Evolutionary conservation across 2,329 filamentous ascomycete genomes (phyloP).

Genomic region (Tolypocladium ophioglossoides): DNA sequence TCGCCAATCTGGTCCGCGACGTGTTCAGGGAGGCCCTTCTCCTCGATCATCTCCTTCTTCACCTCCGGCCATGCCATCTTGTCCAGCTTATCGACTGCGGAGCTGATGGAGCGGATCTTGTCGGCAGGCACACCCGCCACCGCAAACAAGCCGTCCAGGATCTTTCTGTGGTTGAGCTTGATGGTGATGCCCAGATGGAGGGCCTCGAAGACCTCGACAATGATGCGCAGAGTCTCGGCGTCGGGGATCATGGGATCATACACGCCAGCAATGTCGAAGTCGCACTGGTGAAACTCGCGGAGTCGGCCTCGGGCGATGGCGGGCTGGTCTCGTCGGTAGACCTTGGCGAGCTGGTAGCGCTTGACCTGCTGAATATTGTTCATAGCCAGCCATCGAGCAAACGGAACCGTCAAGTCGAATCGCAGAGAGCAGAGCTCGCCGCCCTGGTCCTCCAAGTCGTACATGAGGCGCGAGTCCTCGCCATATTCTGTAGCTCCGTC

Average conservation of each 20-base stretch:
- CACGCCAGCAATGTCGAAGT: constrained; percentile 84
- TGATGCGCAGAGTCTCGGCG: constrained; percentile 76
- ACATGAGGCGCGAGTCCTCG: constrained; percentile 87
- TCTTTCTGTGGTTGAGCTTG: constrained; percentile 91
- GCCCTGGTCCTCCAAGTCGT: constrained; percentile 78
- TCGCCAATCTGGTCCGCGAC: constrained; percentile 82
- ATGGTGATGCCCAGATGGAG: constrained; percentile 70
- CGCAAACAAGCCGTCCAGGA: constrained; percentile 84
- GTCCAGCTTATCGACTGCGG: constrained; percentile 91
- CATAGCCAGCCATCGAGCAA: constrained; percentile 89
- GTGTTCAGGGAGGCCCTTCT: constrained; percentile 68
- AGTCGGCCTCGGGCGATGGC: constrained; percentile 83
- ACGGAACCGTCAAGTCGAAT: constrained; percentile 82
- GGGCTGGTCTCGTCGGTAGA: constrained; percentile 40
- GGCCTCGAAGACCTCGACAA: constrained; percentile 74
- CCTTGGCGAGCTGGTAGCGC: constrained; percentile 91
- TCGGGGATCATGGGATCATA: constrained; percentile 91
- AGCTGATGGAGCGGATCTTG: constrained; percentile 82
- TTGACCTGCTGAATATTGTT: constrained; percentile 81
- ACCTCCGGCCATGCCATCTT: constrained; percentile 88
- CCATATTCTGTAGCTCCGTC: constrained; percentile 52
- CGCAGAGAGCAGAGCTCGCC: constrained; percentile 66
- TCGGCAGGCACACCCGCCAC: constrained; percentile 81
- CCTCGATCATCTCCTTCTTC: constrained; percentile 83
- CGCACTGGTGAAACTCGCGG: constrained; percentile 95